Percentiles rank a stretch among this genome's conserved stretches.
Evolutionary conservation across 345 rosid genomes (phyloP).

Genomic region (Linum tenue): DNA sequence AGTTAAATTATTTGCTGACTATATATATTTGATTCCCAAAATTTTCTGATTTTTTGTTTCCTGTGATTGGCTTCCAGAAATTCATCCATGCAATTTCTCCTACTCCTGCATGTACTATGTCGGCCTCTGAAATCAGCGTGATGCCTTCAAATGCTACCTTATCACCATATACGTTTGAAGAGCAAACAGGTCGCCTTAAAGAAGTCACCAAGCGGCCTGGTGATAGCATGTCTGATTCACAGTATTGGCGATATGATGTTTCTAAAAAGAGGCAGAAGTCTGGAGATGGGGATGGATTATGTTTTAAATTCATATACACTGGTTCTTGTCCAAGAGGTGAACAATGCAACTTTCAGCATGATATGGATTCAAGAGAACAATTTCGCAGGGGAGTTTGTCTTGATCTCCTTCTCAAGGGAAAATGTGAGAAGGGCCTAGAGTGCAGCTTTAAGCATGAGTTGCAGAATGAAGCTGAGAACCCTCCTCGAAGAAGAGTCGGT

Average conservation of each 20-base stretch:
- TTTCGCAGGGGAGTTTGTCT: slow-evolving; percentile 81
- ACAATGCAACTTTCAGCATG: slow-evolving; percentile 64
- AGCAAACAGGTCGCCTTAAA: slow-evolving; percentile 29
- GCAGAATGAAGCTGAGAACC: slow-evolving; percentile 39
- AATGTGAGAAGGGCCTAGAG: slow-evolving; percentile 86
- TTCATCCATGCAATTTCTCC: slow-evolving; percentile 89
- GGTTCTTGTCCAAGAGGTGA: slow-evolving; percentile 79
- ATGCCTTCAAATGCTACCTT: slow-evolving; percentile 62
- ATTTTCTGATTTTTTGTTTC: slow-evolving; percentile 9
- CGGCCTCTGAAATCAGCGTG: slow-evolving; percentile 59
- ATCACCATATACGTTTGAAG: slow-evolving; percentile 48
- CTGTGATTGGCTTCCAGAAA: slow-evolving; percentile 41
- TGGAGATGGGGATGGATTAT: slow-evolving; percentile 52
- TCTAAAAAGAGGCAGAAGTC: slow-evolving; percentile 60
- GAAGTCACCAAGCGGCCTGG: slow-evolving; percentile 45
- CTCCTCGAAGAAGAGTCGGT: slow-evolving; percentile 35
- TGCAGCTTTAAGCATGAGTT: slow-evolving; percentile 82
- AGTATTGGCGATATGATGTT: slow-evolving; percentile 91
- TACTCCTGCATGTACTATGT: slow-evolving; percentile 65
- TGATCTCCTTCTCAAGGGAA: slow-evolving; percentile 85
- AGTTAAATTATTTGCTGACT: not conserved
- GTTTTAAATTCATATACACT: slow-evolving; percentile 75
- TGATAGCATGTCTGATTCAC: slow-evolving; percentile 49
- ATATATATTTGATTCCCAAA: not conserved
- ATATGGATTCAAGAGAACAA: slow-evolving; percentile 71